phyloP scores from a whole-genome alignment of 169 alveolate genomes.

The Blepharisma undulans region DNA sequence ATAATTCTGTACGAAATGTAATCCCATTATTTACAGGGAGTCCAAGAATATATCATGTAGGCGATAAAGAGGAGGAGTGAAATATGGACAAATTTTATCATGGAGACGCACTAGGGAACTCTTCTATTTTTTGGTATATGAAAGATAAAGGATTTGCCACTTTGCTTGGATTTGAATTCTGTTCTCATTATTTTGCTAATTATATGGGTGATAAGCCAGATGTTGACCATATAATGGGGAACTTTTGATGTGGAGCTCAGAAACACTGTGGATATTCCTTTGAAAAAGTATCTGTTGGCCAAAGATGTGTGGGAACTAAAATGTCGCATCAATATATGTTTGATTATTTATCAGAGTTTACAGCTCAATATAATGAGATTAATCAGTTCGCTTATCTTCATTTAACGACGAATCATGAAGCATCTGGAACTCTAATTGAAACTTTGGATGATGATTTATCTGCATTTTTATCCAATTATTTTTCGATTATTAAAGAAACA shows the following conservation, averaged over 20 bases:
- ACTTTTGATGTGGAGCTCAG: conserved; percentile 31
- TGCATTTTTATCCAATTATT: not conserved
- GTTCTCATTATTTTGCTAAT: not conserved
- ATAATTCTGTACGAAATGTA: not conserved
- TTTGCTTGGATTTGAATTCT: conserved; percentile 20
- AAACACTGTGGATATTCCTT: not conserved
- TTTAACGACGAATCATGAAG: conserved; percentile 13
- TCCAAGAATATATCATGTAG: too few relatives aligned
- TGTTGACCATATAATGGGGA: not conserved
- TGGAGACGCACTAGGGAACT: not conserved
- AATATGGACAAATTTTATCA: not conserved
- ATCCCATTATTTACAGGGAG: conserved; percentile 1
- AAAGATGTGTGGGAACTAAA: conserved; percentile 6
- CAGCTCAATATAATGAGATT: not conserved
- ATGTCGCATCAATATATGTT: conserved; percentile 6
- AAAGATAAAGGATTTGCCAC: conserved; percentile 7
- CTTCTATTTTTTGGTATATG: not conserved
- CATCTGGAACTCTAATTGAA: not conserved
- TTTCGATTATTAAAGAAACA: not conserved
- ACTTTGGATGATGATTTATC: conserved; percentile 23
- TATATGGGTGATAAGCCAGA: not conserved
- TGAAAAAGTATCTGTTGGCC: not conserved
- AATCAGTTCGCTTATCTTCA: not conserved
- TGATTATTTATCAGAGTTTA: not conserved
- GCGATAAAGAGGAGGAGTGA: not conserved